Base-by-base conservation (phyloP, 306 rosid genomes). In the Amphicarpaea edgeworthii region DNA sequence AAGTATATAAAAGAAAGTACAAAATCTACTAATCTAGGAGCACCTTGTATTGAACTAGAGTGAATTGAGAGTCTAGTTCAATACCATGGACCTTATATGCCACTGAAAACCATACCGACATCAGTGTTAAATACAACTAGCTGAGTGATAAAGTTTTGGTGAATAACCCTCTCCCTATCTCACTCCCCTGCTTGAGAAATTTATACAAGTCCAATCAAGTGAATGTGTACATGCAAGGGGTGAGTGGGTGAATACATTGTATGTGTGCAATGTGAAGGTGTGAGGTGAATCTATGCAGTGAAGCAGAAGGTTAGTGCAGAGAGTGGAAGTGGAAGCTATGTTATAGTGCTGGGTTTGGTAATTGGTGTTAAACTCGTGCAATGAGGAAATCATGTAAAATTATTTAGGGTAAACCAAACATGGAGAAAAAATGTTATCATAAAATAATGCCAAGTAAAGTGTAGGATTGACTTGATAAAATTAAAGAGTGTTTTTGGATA, bases 351-450 rank as follows among this genome's bases (percentile, higher is more conserved):
- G 30, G 30, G 30, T 3, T 28, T 28, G 30, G 1, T 28, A 28
- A 28, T 28, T 28, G 30, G 30, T 28, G 30, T 49, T 51, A 51
- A 51, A 51, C 58, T 51, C 14, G 1, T 51, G 58, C 58, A 51
- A 17, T 19, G 24, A 53, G 28, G 59, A 34, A 72, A 42, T 24
- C 55, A 24, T 26, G 68, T 50, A 58, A n/a, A 53, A 19, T 53
- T 53, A n/a, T 53, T 11, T 55, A 28, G 54, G 79, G 40, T 30
- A 46, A 60, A 61, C 37, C 37, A 17, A 74, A 45, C 78, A 45
- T 11, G 3, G 16, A 20, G 12, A 82, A 88, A 89, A 32, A 84
- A 69, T 80, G 78, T 80, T 78, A 63, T 20, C 71, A 58, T 85
- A 82, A 5, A 6, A 17, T 15, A 80, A 80, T 55, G 26, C 12